A percentile compares a stretch with the other conserved stretches of the same genome.
These are phyloP conservation scores for Leptoxyphium fumago DNA, from an alignment of 2,329 filamentous ascomycete species.

Conservation along the genomic window DNA sequence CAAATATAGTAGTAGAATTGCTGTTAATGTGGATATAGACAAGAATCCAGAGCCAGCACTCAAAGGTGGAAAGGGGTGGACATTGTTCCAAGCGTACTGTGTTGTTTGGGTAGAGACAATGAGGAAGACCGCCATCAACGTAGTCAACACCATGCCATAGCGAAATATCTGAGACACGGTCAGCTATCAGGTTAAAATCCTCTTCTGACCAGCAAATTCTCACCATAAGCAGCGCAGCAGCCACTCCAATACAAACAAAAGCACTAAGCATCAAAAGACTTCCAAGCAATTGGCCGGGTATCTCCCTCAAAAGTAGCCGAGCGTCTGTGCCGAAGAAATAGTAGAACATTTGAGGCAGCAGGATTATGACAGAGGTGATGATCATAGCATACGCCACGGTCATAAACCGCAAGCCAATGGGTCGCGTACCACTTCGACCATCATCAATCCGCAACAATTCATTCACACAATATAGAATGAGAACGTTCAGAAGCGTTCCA, in stretches of 20 bases:
- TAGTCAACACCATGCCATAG: slow-evolving; percentile 25
- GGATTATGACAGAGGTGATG: not conserved
- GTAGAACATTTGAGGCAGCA: slow-evolving; percentile 13
- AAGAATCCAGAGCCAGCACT: slow-evolving; percentile 10
- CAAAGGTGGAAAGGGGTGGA: slow-evolving; percentile 16
- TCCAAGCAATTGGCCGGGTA: slow-evolving; percentile 23
- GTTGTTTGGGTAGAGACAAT: slow-evolving; percentile 20
- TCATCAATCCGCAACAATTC: not conserved
- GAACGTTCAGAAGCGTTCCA: not conserved
- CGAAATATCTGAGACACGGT: slow-evolving; percentile 22
- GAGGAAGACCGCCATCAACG: slow-evolving; percentile 24
- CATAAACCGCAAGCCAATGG: not conserved
- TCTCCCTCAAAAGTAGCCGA: slow-evolving; percentile 1
- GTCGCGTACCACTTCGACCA: not conserved
- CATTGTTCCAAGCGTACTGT: slow-evolving; percentile 19
- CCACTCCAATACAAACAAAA: slow-evolving; percentile 12
- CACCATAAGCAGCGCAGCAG: slow-evolving; percentile 16
- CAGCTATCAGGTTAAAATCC: not conserved
- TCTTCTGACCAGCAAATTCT: slow-evolving; percentile 3
- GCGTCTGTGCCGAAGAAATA: slow-evolving; percentile 23
- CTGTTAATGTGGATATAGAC: slow-evolving; percentile 10
- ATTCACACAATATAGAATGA: not conserved
- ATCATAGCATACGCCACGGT: not conserved
- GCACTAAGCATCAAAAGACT: slow-evolving; percentile 18
- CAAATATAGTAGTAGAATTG: slow-evolving; percentile 18